Percentiles rank a stretch among this genome's conserved stretches.
Conservation (phyloP, 1,139 yeast genomes). For the Suhomyces anneliseae region DNA sequence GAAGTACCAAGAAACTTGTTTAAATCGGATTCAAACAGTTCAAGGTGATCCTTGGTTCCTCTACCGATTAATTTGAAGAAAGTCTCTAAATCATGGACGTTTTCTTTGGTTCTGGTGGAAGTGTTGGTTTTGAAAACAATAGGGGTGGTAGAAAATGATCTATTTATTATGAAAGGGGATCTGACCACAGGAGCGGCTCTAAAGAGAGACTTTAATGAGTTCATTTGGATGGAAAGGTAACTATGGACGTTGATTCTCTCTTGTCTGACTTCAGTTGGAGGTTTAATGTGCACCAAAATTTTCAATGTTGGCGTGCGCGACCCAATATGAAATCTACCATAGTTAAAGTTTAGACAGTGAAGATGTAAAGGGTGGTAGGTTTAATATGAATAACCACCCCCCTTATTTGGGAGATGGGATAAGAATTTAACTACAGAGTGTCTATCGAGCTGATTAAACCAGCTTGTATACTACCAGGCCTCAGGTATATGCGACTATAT, state of each 20-base stretch:
- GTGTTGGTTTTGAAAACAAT: slow-evolving; percentile 32
- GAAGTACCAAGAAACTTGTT: slow-evolving; percentile 58
- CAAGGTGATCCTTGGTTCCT: slow-evolving; percentile 63
- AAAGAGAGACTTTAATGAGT: slow-evolving; percentile 2
- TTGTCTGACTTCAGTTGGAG: background rate
- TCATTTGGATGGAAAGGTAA: slow-evolving; percentile 1
- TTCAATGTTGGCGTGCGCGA: slow-evolving; percentile 7
- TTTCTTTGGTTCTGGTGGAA: slow-evolving; percentile 46
- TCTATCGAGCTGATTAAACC: background rate
- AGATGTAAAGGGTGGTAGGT: no score
- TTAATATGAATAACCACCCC: no score
- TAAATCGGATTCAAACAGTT: slow-evolving; percentile 73
- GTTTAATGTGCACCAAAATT: slow-evolving; percentile 2
- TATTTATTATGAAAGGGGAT: slow-evolving; percentile 1
- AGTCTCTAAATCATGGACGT: slow-evolving; percentile 71
- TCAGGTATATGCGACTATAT: background rate
- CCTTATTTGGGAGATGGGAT: no score
- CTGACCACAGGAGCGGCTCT: background rate
- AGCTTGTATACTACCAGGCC: background rate
- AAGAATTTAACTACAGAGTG: background rate
- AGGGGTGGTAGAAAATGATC: slow-evolving; percentile 18
- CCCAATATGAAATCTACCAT: background rate
- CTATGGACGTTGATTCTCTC: background rate
- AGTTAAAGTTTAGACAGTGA: no score
- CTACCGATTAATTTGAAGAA: slow-evolving; percentile 80